Evolutionary conservation across 163 green algal species (phyloP), one percentile per base, ranked within the genome.

Genomic region (Chloroidium sp.): DNA sequence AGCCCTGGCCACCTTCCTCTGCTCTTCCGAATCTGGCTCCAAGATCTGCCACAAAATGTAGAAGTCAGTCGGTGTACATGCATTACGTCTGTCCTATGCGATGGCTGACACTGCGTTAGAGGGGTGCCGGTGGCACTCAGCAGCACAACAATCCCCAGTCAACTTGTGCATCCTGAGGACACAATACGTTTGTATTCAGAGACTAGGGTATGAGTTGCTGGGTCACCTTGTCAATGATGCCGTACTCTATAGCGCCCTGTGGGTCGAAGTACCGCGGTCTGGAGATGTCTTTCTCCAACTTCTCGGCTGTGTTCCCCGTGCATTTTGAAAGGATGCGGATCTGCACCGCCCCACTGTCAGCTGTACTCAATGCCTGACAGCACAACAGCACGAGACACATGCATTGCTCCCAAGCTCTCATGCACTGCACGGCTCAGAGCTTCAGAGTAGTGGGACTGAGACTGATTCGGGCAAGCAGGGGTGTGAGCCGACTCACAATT

Each of bases 211-310:
- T 36, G 36, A 72, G 8, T 6, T 6, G 64, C 64, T 6, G 64
- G 69, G 10, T 10, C 69, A 98, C 95, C 84, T 88, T 91, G 88
- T 98, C 96, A 76, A 98, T 97, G 68, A 99, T 85, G 75, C 92
- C 92, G 79, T 98, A 99, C 57, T 95, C 88, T 2, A 94, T 87
- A 62, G 96, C 96, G 79, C 95, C 92, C 81, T 97, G 94, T 0
- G 96, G 93, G 76, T 91, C 93, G 84, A 99, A 95, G 90, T 98
- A 98, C 79, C 84, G 86, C 0, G 96, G 93, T 59, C 96, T 90
- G 61, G 75, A 68, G 79, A 98, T 98, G 88, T 97, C 95, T 57
- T 87, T 75, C 62, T 90, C 88, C 61, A 98, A 90, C 85, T 96
- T 75, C 78, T 96, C 94, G 81, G 91, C 82, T 2, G 85, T 82